Base-by-base conservation (phyloP, 73 alveolate genomes). In the Tetrahymena malaccensis region DNA sequence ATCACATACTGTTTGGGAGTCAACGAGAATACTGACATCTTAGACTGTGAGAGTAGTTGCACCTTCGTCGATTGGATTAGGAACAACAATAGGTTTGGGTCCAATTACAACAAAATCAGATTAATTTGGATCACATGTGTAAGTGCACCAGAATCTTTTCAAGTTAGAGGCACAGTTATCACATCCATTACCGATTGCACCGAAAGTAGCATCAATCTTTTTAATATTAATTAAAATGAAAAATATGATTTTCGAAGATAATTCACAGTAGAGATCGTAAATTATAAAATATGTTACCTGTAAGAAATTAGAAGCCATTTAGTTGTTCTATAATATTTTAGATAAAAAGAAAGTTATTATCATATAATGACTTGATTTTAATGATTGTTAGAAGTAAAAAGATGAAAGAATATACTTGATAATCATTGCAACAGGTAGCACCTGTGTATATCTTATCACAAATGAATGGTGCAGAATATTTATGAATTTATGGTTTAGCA, bases 111-210 rank as follows among this genome's bases (percentile, higher is more conserved):
- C n/a, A 85, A 96, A 96, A 7, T 93, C 94, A 27, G 94, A 40
- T 93, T 96, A 94, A 96, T 96, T 94, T 4, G 98, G 98, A 57
- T 94, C 83, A 94, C 98, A 96, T 43, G 97, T 96, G 93, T 94
- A 96, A 94, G 96, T 85, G 50, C 98, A 96, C 98, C 98, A 96
- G 93, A 96, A 96, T 96, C 97, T 96, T 89, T 96, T 96, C 93
- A 96, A 93, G 94, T 96, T 96, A 10, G 96, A 85, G 22, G 95
- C 97, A 96, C 98, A 96, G 19, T 94, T 95, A 96, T 96, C 98
- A 85, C 98, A 96, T 27, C 98, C 98, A 37, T 95, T 95, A 58
- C 98, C 98, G 93, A 93, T 95, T 37, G 94, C 85, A 13, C 98
- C 98, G 40, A 96, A 96, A 33, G 96, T 84, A 50, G 96, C 96